Conservation (phyloP, 2,329 filamentous ascomycete species). For the Alternaria arbusti region DNA sequence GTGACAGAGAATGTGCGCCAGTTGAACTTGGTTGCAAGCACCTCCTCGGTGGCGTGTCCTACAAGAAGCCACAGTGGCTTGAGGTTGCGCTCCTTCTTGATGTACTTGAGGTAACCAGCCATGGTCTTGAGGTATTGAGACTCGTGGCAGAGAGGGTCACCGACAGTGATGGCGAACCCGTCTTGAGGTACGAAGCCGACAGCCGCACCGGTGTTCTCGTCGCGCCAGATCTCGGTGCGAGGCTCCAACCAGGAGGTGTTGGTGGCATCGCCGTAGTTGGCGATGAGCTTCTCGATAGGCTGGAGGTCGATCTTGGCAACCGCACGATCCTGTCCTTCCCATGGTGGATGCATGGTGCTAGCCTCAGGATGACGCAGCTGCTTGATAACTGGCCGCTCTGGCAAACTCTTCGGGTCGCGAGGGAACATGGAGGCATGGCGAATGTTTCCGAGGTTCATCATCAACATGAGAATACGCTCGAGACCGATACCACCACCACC, state of each 20-base stretch:
- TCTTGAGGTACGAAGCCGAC: slow-evolving; percentile 80
- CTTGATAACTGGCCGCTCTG: slow-evolving; percentile 66
- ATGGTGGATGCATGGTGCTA: slow-evolving; percentile 76
- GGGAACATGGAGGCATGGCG: slow-evolving; percentile 86
- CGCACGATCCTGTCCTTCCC: slow-evolving; percentile 61
- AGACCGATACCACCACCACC: slow-evolving; percentile 89
- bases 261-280: slow-evolving; percentile 93
- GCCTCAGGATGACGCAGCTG: slow-evolving; percentile 85
- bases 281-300: slow-evolving; percentile 83
- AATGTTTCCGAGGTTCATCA: slow-evolving; percentile 87
- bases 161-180: slow-evolving; percentile 82
- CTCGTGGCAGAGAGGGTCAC: slow-evolving; percentile 83
- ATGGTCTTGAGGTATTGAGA: slow-evolving; percentile 78
- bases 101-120: slow-evolving; percentile 74
- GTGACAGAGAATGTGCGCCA: slow-evolving; percentile 91
- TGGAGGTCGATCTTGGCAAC: slow-evolving; percentile 65
- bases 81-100: slow-evolving; percentile 72
- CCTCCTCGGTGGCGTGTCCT: slow-evolving; percentile 77
- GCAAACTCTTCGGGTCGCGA: slow-evolving; percentile 86
- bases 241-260: slow-evolving; percentile 95
- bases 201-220: slow-evolving; percentile 78
- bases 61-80: slow-evolving; percentile 90
- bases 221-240: slow-evolving; percentile 86
- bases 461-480: slow-evolving; percentile 84
- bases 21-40: slow-evolving; percentile 78